Evolutionary conservation across 371 early-diverging fungal genomes (phyloP).

Genomic region (Mucor mucedo): DNA sequence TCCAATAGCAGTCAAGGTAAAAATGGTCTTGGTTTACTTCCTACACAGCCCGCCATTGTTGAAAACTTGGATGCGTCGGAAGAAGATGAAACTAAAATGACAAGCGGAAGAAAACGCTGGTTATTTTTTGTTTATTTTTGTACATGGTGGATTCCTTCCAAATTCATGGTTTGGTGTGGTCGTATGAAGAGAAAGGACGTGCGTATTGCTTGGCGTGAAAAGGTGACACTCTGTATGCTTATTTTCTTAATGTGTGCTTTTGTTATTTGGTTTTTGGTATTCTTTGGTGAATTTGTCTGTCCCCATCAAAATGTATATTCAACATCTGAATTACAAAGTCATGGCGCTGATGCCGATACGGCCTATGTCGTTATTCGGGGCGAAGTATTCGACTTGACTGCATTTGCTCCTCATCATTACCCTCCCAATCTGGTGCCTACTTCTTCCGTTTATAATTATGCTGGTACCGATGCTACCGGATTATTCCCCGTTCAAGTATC

Average conservation of each 20-base stretch:
- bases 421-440: constrained; percentile 53
- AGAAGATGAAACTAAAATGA: constrained; percentile 49
- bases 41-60: constrained; percentile 23
- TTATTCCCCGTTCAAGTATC: constrained; percentile 82
- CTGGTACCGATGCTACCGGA: constrained; percentile 67
- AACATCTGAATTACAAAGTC: constrained; percentile 56
- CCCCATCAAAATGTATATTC: constrained; percentile 80
- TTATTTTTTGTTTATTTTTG: constrained; percentile 78
- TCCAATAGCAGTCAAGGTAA: constrained; percentile 6
- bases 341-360: constrained; percentile 42
- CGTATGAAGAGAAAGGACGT: constrained; percentile 84
- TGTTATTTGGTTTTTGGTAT: constrained; percentile 90
- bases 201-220: constrained; percentile 96
- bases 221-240: constrained; percentile 89
- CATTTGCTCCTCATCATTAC: constrained; percentile 66
- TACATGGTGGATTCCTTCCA: constrained; percentile 90
- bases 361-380: constrained; percentile 72
- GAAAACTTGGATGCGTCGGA: constrained; percentile 51
- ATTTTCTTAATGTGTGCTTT: constrained; percentile 81
- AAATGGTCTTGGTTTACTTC: constrained; percentile 14
- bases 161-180: constrained; percentile 68
- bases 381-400: constrained; percentile 72
- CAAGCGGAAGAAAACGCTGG: constrained; percentile 75
- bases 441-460: constrained; percentile 62
- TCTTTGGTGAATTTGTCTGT: constrained; percentile 87